Percentiles rank a stretch among this genome's conserved stretches.
Conservation (phyloP, 2,329 filamentous ascomycete species). For the Triangularia verruculosa region DNA sequence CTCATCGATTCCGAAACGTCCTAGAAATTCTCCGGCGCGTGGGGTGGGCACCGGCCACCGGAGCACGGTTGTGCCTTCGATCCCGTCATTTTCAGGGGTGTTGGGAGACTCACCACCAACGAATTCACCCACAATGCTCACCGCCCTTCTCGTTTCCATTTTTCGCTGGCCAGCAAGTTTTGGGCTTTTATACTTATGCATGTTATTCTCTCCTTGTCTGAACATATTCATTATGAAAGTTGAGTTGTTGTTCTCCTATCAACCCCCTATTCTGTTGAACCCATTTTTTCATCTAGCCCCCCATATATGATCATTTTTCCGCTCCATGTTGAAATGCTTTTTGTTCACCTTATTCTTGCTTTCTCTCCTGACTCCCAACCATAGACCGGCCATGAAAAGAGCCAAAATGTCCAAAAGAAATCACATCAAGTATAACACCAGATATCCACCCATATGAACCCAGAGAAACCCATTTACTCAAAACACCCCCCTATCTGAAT, state of each 20-base stretch:
- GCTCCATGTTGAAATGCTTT: conserved; percentile 20
- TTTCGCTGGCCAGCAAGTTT: background rate
- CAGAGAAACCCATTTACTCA: background rate
- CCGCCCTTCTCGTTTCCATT: background rate
- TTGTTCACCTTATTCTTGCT: background rate
- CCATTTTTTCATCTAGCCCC: background rate
- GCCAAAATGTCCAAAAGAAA: background rate
- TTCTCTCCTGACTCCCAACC: background rate
- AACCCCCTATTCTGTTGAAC: conserved; percentile 16
- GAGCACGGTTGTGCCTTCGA: background rate
- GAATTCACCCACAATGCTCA: background rate
- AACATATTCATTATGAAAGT: background rate
- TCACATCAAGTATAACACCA: background rate
- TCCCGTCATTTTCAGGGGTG: background rate
- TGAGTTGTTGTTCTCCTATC: background rate
- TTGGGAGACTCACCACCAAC: background rate
- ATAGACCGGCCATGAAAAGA: background rate
- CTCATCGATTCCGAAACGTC: background rate
- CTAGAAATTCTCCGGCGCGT: background rate
- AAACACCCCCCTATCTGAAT: background rate
- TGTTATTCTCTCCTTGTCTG: background rate
- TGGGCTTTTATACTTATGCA: background rate
- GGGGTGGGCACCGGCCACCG: background rate
- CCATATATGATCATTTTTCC: background rate
- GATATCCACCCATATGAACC: conserved; percentile 3